Evolutionary conservation across 2,329 filamentous ascomycete species (phyloP).

Genomic region (Fusarium torulosum): DNA sequence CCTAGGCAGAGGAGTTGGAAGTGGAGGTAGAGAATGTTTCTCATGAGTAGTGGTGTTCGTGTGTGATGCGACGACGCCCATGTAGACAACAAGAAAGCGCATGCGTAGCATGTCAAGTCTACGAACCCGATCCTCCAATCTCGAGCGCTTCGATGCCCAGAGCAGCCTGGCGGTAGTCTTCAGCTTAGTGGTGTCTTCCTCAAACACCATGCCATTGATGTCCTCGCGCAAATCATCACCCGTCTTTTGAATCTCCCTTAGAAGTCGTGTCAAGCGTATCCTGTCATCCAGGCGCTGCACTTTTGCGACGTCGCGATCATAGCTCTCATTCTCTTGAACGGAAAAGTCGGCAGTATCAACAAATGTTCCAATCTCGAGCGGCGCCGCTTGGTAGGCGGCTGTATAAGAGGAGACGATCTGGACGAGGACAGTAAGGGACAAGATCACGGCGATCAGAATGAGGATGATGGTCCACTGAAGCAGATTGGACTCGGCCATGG

Average conservation of each 20-base stretch:
- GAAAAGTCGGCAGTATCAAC: constrained; percentile 72
- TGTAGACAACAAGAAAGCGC: constrained; percentile 73
- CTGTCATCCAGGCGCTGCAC: constrained; percentile 72
- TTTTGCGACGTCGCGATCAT: constrained; percentile 70
- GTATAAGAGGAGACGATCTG: constrained; percentile 66
- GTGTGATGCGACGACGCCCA: constrained; percentile 66
- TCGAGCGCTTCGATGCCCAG: constrained; percentile 68
- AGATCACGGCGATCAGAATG: constrained; percentile 67
- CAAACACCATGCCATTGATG: constrained; percentile 65
- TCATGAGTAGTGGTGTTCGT: constrained; percentile 47
- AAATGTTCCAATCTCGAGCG: constrained; percentile 68
- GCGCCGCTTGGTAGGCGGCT: constrained; percentile 68
- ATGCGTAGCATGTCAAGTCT: constrained; percentile 72
- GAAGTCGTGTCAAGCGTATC: constrained; percentile 67
- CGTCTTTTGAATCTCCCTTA: constrained; percentile 72
- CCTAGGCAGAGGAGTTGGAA: constrained; percentile 45
- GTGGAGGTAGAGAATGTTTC: constrained; percentile 49
- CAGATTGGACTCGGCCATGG: constrained; percentile 64
- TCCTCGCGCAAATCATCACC: constrained; percentile 73
- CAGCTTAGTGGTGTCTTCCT: constrained; percentile 59
- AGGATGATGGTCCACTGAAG: constrained; percentile 70
- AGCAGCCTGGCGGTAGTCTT: constrained; percentile 64
- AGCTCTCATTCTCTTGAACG: constrained; percentile 73
- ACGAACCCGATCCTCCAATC: constrained; percentile 69
- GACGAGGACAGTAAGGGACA: constrained; percentile 66